Conservation (phyloP, 495 filamentous ascomycete species). For the Podospora tetraspora region DNA sequence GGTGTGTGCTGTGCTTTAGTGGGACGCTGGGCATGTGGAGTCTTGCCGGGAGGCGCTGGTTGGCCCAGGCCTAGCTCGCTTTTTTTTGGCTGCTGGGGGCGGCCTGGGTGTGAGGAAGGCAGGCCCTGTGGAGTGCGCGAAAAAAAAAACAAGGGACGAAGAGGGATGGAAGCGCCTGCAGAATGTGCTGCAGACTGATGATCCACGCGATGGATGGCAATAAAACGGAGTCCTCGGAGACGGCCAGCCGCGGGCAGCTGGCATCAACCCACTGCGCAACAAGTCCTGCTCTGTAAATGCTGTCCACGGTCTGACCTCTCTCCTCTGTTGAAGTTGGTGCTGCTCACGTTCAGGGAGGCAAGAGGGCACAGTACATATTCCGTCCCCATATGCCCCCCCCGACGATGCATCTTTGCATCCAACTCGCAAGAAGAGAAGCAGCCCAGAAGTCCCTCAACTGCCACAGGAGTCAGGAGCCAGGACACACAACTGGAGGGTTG, state of each 20-base stretch:
- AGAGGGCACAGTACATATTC: background rate
- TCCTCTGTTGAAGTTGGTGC: too few species aligned
- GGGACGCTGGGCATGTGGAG: background rate
- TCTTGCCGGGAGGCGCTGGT: slow-evolving; percentile 9
- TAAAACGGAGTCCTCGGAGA: slow-evolving; percentile 12
- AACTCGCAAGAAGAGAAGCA: background rate
- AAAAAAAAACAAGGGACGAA: background rate
- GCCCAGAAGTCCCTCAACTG: background rate
- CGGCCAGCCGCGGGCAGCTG: slow-evolving; percentile 5
- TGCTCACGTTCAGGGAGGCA: background rate
- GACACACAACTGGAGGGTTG: slow-evolving; percentile 8
- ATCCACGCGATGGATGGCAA: slow-evolving; percentile 11
- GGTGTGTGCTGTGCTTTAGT: background rate
- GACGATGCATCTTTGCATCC: background rate
- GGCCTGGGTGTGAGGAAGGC: slow-evolving; percentile 8
- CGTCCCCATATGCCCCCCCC: background rate
- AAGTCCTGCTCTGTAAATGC: too few species aligned
- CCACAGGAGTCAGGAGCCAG: background rate
- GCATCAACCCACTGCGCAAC: background rate
- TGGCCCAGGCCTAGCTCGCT: slow-evolving; percentile 4
- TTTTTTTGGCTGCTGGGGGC: background rate
- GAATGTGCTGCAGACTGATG: background rate
- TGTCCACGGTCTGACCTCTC: background rate
- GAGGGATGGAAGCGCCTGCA: background rate
- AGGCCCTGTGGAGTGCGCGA: background rate